Base-by-base conservation (phyloP, 495 filamentous ascomycete genomes). In the Hyaloscypha hepaticicola region DNA sequence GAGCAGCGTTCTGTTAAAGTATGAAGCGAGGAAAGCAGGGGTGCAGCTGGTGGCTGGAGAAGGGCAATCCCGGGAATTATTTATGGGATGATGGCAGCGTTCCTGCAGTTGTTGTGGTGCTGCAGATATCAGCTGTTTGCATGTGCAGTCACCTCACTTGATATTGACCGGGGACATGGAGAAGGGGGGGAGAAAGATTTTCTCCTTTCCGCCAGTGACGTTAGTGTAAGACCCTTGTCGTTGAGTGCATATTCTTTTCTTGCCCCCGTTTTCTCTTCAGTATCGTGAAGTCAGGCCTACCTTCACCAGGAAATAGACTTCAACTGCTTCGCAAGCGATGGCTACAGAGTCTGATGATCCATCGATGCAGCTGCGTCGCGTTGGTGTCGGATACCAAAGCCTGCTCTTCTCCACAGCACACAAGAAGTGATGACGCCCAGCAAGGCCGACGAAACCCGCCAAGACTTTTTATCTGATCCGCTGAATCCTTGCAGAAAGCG, bases 391-490 rank as follows among this genome's bases (percentile, higher is more conserved):
- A 16, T 19, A 41, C 38, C 38, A 3, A 5, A n/a, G 3, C 3
- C 38, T 41, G 7, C 3, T 41, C 38, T 41, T 41, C 38, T 41
- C 38, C 38, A 41, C 38, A 7, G 38, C 38, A 41, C 8, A 27
- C 5, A 12, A 6, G 3, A 26, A 55, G 28, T 63, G 60, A 63
- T 55, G 60, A 63, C 60, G 60, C 59, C n/a, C 48, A 25, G n/a
- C 48, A 21, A 12, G 19, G 27, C 41, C 1, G 50, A 3, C 16
- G 19, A 27, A 41, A 22, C 34, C 2, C 33, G 66, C 66, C 66
- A 66, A 69, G 63, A 48, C 24, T 41, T 64, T 66, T 69, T 69
- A 69, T 69, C 67, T 60, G 67, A 69, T 69, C 67, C 67, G 62
- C 55, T 21, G 48, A 11, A 8, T 27, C 45, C 48, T 48, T 31